Conservation (phyloP, 768 basidiomycete species). For the Mycena filopes region DNA sequence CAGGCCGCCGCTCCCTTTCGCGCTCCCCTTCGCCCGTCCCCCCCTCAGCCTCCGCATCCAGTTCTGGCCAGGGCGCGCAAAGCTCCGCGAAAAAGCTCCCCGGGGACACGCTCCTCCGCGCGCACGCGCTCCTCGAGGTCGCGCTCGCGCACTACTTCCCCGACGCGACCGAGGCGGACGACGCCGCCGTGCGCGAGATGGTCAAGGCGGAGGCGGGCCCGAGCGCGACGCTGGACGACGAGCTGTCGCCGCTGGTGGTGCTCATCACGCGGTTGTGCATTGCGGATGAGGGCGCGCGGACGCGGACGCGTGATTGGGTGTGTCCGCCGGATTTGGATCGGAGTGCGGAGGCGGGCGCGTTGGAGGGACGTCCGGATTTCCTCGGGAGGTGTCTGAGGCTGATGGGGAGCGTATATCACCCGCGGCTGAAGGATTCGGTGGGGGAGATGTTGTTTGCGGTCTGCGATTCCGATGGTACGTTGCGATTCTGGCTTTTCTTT, state of each 20-base stretch:
- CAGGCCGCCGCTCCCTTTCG: constrained; percentile 61
- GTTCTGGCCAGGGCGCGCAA: too few relatives aligned
- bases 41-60: constrained; percentile 28
- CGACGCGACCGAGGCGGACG: constrained; percentile 70
- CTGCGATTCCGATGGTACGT: constrained; percentile 71
- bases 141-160: constrained; percentile 73
- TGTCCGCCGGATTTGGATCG: constrained; percentile 87
- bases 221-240: constrained; percentile 76
- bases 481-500: too few relatives aligned
- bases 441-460: constrained; percentile 91
- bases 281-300: constrained; percentile 67
- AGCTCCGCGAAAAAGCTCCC: constrained; percentile 14
- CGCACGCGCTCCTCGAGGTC: constrained; percentile 76
- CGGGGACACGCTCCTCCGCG: constrained; percentile 67
- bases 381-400: constrained; percentile 86
- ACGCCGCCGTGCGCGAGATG: constrained; percentile 64
- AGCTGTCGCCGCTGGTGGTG: constrained; percentile 79
- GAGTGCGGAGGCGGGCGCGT: constrained; percentile 56
- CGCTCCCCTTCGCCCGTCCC: constrained; percentile 58
- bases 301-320: constrained; percentile 71
- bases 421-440: constrained; percentile 75
- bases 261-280: constrained; percentile 78
- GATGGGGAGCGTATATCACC: constrained; percentile 78
- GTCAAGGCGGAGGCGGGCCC: constrained; percentile 52
- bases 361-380: constrained; percentile 79